Percentiles rank a stretch among this genome's conserved stretches.
phyloP scores from a whole-genome alignment of 2,329 filamentous ascomycete species.

The Colletotrichum euphorbiae region DNA sequence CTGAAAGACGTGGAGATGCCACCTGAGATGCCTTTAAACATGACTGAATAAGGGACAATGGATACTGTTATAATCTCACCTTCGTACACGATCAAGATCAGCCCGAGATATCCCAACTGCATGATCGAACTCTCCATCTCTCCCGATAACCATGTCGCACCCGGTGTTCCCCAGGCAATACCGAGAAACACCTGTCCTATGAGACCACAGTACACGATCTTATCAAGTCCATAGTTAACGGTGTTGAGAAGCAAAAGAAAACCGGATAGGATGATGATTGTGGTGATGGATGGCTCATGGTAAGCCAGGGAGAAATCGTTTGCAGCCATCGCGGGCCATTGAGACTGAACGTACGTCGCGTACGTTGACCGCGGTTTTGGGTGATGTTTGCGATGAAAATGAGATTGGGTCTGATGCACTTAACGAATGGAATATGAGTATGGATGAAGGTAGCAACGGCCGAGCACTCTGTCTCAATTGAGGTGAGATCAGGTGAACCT shows the following conservation, averaged over 20 bases:
- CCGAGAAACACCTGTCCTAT: conserved; percentile 79
- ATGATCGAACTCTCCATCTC: conserved; percentile 67
- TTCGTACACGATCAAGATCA: conserved; percentile 80
- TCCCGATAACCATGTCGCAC: conserved; percentile 67
- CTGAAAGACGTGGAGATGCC: conserved; percentile 67
- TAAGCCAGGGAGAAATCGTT: conserved; percentile 59
- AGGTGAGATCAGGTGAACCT: background rate
- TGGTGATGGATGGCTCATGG: conserved; percentile 70
- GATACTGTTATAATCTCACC: conserved; percentile 50
- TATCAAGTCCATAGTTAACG: conserved; percentile 68
- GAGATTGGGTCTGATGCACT: too few species aligned
- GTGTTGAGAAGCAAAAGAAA: conserved; percentile 74
- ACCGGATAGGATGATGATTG: conserved; percentile 69
- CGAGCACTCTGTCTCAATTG: background rate
- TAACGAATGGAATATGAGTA: too few species aligned
- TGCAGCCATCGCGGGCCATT: conserved; percentile 10
- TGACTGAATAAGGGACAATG: background rate
- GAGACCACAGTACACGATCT: conserved; percentile 74
- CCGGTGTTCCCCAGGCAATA: conserved; percentile 76
- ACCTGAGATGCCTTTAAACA: conserved; percentile 50
- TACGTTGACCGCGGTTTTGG: background rate
- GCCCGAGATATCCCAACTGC: conserved; percentile 77
- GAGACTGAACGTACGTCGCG: background rate
- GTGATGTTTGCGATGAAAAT: background rate
- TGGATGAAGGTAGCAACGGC: background rate